Evolutionary conservation across 2,329 filamentous ascomycete species (phyloP).

Genomic region (Parafenestella ontariensis): DNA sequence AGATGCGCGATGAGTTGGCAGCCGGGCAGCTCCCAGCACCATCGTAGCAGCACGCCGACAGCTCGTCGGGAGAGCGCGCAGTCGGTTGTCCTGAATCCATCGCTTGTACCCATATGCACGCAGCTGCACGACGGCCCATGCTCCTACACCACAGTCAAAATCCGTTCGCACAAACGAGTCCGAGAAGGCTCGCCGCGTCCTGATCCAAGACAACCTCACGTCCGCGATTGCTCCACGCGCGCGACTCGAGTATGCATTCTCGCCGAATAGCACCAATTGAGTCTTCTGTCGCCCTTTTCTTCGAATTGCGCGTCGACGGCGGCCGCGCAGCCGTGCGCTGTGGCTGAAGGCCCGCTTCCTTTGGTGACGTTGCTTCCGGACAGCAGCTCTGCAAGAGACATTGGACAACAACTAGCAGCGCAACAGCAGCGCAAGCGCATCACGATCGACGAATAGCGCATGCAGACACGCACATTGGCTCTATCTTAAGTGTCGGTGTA

Average conservation of each 20-base stretch:
- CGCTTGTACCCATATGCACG: background rate
- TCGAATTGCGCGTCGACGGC: slow-evolving; percentile 13
- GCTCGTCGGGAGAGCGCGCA: background rate
- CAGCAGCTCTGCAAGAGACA: slow-evolving; percentile 18
- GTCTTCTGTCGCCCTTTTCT: slow-evolving; percentile 12
- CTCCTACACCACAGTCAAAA: background rate
- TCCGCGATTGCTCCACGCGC: slow-evolving; percentile 1
- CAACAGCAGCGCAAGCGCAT: slow-evolving; percentile 20
- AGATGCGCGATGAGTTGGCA: slow-evolving; percentile 15
- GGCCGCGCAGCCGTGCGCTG: slow-evolving; percentile 23
- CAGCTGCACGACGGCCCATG: slow-evolving; percentile 4
- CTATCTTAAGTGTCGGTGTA: slow-evolving; percentile 21
- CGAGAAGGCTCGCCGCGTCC: background rate
- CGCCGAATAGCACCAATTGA: slow-evolving; percentile 5
- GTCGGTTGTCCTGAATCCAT: background rate
- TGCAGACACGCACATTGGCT: slow-evolving; percentile 14
- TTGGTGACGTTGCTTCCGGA: slow-evolving; percentile 22
- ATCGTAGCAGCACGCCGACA: background rate
- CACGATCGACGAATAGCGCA: slow-evolving; percentile 18
- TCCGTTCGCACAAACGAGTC: background rate
- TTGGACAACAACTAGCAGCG: slow-evolving; percentile 14
- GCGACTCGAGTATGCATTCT: slow-evolving; percentile 9
- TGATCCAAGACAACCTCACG: background rate
- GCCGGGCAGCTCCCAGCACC: background rate
- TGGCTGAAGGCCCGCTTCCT: slow-evolving; percentile 19